Evolutionary conservation across 2,329 filamentous ascomycete genomes (phyloP).

Genomic region (Bipolaris cookei): DNA sequence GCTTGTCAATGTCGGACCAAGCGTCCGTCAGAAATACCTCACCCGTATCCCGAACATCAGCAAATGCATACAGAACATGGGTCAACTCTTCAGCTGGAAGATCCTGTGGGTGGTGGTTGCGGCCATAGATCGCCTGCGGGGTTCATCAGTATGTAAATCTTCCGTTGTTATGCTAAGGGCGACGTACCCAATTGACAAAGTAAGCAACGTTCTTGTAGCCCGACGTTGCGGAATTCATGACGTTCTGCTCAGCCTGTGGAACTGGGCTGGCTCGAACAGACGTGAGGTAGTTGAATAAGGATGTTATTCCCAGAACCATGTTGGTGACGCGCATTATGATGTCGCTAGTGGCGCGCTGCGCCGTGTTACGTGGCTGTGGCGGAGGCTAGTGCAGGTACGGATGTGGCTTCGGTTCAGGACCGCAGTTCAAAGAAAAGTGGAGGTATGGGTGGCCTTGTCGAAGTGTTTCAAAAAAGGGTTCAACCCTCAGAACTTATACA

Average conservation of each 20-base stretch:
- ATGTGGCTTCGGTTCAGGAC: constrained; percentile 17
- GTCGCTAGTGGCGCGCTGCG: constrained; percentile 31
- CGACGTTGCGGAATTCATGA: constrained; percentile 27
- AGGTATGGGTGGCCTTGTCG: background rate
- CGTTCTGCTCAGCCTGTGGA: constrained; percentile 21
- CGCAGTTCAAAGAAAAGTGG: constrained; percentile 2
- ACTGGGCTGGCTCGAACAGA: constrained; percentile 31
- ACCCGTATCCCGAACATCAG: constrained; percentile 47
- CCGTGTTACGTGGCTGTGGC: constrained; percentile 32
- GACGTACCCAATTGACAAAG: constrained; percentile 49
- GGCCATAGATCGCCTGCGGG: constrained; percentile 47
- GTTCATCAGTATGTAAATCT: constrained; percentile 6
- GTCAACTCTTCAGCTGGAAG: constrained; percentile 43
- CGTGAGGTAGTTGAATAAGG: constrained; percentile 28
- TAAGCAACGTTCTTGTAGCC: constrained; percentile 48
- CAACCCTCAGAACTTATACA: constrained; percentile 6
- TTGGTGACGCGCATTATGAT: constrained; percentile 31
- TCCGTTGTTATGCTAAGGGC: constrained; percentile 2
- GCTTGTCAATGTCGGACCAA: constrained; percentile 49
- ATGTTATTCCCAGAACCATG: constrained; percentile 31
- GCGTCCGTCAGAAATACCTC: constrained; percentile 49
- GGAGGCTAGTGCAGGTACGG: constrained; percentile 28
- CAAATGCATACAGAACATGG: constrained; percentile 50
- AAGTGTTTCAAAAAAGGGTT: background rate
- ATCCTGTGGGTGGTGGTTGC: constrained; percentile 47